Evolutionary conservation across 2,329 filamentous ascomycete species (phyloP).

Genomic region (Microsporum canis): DNA sequence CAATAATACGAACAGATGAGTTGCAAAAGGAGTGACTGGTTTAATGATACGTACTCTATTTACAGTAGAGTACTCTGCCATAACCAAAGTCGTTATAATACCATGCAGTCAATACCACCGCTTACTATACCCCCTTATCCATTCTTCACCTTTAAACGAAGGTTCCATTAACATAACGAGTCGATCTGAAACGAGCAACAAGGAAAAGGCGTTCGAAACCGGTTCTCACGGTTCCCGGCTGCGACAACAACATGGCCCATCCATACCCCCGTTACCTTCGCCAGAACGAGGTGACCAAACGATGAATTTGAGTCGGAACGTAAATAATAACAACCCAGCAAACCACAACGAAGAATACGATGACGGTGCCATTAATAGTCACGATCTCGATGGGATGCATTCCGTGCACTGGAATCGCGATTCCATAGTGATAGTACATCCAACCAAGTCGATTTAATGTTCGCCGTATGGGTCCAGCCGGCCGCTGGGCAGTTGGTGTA

Average conservation of each 20-base stretch:
- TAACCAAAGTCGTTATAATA: neutral
- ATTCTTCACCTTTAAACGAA: neutral
- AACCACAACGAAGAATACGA: neutral
- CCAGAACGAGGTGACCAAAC: neutral
- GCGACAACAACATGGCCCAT: neutral
- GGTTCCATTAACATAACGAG: neutral
- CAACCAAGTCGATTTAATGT: neutral
- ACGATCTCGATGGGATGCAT: constrained; percentile 2
- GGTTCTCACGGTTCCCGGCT: neutral
- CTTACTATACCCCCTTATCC: neutral
- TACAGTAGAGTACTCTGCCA: neutral
- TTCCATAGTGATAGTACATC: constrained; percentile 3
- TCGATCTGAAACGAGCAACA: neutral
- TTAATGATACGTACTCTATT: neutral
- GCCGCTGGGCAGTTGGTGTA: no score
- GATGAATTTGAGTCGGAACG: neutral
- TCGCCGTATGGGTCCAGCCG: neutral
- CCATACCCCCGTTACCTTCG: neutral
- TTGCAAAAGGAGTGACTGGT: neutral
- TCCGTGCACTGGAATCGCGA: neutral
- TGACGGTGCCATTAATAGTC: neutral
- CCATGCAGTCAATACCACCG: neutral
- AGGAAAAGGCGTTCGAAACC: neutral
- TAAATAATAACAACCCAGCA: neutral
- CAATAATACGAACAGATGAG: neutral